Evolutionary conservation across 2,329 filamentous ascomycete genomes (phyloP).

Genomic region (Exophiala phaeomuriformis): DNA sequence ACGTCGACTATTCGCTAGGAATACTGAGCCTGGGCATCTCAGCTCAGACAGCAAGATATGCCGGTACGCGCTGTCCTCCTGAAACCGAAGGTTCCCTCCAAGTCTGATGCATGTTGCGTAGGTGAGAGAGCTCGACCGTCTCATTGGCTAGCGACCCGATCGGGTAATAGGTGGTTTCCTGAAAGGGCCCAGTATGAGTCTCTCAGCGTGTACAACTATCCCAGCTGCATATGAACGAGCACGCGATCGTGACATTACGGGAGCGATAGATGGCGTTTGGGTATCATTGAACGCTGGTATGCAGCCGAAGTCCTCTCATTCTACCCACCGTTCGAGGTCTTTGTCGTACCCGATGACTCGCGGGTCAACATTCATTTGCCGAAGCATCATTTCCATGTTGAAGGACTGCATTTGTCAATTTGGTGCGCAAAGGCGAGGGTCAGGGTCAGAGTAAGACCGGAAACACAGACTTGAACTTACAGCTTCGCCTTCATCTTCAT

Average conservation of each 20-base stretch:
- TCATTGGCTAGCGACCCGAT: conserved; percentile 4
- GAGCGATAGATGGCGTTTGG: too few relatives aligned
- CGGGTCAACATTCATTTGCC: conserved; percentile 56
- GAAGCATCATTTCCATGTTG: conserved; percentile 64
- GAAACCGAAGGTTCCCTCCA: too few relatives aligned
- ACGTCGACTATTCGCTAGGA: too few relatives aligned
- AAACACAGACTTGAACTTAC: conserved; percentile 10
- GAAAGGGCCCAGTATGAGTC: background rate
- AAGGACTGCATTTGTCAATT: conserved; percentile 45
- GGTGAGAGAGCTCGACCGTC: too few relatives aligned
- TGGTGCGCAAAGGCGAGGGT: conserved; percentile 17
- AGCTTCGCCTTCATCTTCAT: conserved; percentile 26
- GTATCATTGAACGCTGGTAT: background rate
- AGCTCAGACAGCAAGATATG: too few relatives aligned
- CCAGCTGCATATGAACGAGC: too few relatives aligned
- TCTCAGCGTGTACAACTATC: too few relatives aligned
- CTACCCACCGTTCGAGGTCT: conserved; percentile 50
- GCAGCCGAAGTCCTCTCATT: conserved; percentile 32
- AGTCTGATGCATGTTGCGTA: too few relatives aligned
- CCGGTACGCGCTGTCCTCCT: too few relatives aligned
- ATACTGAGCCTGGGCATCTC: too few relatives aligned
- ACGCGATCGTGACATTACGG: too few relatives aligned
- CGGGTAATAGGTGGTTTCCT: conserved; percentile 8
- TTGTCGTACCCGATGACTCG: conserved; percentile 58
- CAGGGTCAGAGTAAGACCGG: conserved; percentile 1